These are phyloP conservation scores for Aspergillus eucalypticola DNA, from an alignment of 2,329 filamentous ascomycete species.

Conservation along the genomic window DNA sequence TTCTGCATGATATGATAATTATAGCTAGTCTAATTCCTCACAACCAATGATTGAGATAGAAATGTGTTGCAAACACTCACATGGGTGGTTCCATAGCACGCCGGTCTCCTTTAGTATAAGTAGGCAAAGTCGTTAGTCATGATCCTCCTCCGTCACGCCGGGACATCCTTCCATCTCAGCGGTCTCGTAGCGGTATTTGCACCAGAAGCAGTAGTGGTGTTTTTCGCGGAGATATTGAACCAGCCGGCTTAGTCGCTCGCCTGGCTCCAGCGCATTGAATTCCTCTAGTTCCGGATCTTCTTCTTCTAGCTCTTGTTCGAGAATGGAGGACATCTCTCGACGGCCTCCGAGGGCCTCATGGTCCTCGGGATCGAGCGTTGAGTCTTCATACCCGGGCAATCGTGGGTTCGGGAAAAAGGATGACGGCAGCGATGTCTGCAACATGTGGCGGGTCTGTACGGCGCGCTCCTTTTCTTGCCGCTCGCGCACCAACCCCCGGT, in stretches of 20 bases:
- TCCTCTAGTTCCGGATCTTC: constrained; percentile 78
- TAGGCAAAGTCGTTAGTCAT: constrained; percentile 51
- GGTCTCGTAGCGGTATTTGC: constrained; percentile 74
- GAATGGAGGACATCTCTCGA: constrained; percentile 40
- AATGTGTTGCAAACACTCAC: background rate
- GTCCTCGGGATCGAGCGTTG: constrained; percentile 72
- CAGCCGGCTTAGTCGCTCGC: constrained; percentile 66
- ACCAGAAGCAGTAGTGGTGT: constrained; percentile 93
- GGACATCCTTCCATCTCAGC: constrained; percentile 85
- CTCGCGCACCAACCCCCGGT: constrained; percentile 70
- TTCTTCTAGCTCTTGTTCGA: constrained; percentile 62
- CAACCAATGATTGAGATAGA: background rate
- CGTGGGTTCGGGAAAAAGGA: constrained; percentile 39
- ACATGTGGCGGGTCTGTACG: constrained; percentile 32
- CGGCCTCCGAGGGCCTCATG: constrained; percentile 66
- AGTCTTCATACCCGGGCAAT: constrained; percentile 67
- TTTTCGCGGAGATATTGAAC: constrained; percentile 69
- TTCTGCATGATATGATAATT: constrained; percentile 1
- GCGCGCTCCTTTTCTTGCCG: constrained; percentile 61
- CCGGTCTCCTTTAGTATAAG: constrained; percentile 10
- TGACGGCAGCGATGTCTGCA: constrained; percentile 36
- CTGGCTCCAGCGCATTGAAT: constrained; percentile 69
- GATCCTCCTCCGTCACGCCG: constrained; percentile 81
- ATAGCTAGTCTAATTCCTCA: background rate
- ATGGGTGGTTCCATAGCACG: no score